These are phyloP conservation scores for Polyporus arcularius DNA, from an alignment of 768 basidiomycete genomes.

Conservation along the genomic window DNA sequence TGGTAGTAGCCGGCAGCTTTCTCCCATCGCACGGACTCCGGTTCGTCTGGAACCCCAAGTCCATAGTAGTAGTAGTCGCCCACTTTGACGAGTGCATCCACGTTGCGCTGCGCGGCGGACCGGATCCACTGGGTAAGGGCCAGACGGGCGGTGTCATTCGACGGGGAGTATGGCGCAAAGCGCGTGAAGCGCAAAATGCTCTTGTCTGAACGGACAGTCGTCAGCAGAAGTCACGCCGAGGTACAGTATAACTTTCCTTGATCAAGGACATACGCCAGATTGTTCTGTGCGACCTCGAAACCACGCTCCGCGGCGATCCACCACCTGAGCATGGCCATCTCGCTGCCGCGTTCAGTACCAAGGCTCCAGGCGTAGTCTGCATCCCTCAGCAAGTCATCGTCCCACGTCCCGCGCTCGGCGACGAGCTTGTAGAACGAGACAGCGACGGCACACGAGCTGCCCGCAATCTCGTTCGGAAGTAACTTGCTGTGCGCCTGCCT, in stretches of 20 bases:
- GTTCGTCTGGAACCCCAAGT: conserved; percentile 72
- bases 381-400: conserved; percentile 76
- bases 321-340: conserved; percentile 90
- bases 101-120: conserved; percentile 89
- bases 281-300: conserved; percentile 91
- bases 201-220: conserved; percentile 54
- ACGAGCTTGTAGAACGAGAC: conserved; percentile 94
- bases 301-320: conserved; percentile 94
- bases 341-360: conserved; percentile 68
- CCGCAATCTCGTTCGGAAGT: conserved; percentile 49
- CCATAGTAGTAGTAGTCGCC: conserved; percentile 97
- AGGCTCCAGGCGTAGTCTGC: conserved; percentile 78
- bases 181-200: conserved; percentile 68
- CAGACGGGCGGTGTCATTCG: conserved; percentile 78
- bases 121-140: conserved; percentile 94
- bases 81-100: conserved; percentile 97
- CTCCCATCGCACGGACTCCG: conserved; percentile 68
- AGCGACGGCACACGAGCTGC: conserved; percentile 84
- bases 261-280: conserved; percentile 89
- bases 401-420: conserved; percentile 88
- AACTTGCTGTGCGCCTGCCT: conserved; percentile 47
- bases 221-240: conserved; percentile 22
- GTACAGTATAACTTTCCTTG: conserved; percentile 57
- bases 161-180: conserved; percentile 69
- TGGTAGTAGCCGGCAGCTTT: conserved; percentile 95